Percentiles rank a stretch among this genome's conserved stretches.
phyloP scores from a whole-genome alignment of 345 rosid genomes.

The Linum tenue region DNA sequence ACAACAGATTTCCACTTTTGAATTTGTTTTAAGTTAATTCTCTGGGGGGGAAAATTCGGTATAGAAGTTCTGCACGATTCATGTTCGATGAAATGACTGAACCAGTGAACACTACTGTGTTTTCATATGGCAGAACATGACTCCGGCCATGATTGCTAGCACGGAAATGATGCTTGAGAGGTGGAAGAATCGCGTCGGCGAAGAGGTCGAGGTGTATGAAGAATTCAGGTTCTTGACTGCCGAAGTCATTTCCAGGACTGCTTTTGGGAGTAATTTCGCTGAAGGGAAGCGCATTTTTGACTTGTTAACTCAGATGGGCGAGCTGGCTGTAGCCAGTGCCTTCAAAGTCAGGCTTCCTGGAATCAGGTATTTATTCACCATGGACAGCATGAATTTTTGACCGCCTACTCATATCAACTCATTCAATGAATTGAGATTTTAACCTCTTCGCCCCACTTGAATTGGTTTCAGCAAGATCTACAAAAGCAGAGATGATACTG shows the following conservation, averaged over 20 bases:
- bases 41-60: too few relatives aligned
- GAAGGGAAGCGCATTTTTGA: not conserved
- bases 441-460: not conserved
- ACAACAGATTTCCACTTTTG: too few relatives aligned
- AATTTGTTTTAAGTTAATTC: too few relatives aligned
- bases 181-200: not conserved
- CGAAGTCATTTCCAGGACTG: constrained; percentile 4
- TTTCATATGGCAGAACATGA: constrained; percentile 1
- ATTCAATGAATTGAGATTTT: not conserved
- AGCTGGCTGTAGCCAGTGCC: not conserved
- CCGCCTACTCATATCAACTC: not conserved
- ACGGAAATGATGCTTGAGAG: not conserved
- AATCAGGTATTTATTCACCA: not conserved
- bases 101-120: not conserved
- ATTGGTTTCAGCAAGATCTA: not conserved
- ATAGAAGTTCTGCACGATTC: too few relatives aligned
- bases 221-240: constrained; percentile 1
- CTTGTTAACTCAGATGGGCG: not conserved
- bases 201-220: constrained; percentile 1
- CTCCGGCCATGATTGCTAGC: not conserved
- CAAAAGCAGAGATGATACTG: not conserved
- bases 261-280: not conserved
- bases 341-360: not conserved
- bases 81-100: not conserved
- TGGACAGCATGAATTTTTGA: not conserved